Percentiles rank a stretch among this genome's conserved stretches.
Conservation (phyloP, 1,284 basidiomycete genomes). For the Sporisorium exsertum region DNA sequence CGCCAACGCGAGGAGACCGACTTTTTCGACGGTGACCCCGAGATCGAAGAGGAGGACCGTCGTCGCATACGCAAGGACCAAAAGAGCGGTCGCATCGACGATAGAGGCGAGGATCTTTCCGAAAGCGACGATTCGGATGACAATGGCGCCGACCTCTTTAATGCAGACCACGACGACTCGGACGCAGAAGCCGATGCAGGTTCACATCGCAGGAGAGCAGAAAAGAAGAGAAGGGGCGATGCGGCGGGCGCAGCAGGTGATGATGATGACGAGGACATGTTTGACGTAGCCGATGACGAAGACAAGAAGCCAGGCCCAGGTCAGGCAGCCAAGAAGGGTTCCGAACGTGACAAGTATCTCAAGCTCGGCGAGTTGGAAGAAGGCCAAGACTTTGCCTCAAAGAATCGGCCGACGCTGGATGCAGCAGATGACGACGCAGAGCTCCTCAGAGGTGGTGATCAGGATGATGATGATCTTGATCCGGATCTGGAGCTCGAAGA, state of each 20-base stretch:
- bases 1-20: constrained; percentile 29
- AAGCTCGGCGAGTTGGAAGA: constrained; percentile 85
- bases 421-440: constrained; percentile 55
- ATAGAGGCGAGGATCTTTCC: constrained; percentile 83
- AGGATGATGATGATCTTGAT: constrained; percentile 53
- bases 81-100: constrained; percentile 72
- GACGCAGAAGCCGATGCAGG: constrained; percentile 72
- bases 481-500: constrained; percentile 63
- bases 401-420: constrained; percentile 44
- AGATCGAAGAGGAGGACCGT: constrained; percentile 60
- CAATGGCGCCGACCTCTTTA: constrained; percentile 25
- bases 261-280: constrained; percentile 82
- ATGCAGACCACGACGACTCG: constrained; percentile 79
- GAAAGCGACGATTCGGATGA: constrained; percentile 75
- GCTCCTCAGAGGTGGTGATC: constrained; percentile 12
- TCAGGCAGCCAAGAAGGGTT: constrained; percentile 23
- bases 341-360: constrained; percentile 35
- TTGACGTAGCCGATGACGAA: constrained; percentile 72
- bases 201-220: constrained; percentile 63
- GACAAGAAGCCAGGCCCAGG: constrained; percentile 8
- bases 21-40: constrained; percentile 57
- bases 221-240: constrained; percentile 72
- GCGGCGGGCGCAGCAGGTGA: constrained; percentile 57
- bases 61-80: constrained; percentile 54
- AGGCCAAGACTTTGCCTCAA: constrained; percentile 65